Conservation (phyloP, 306 rosid genomes). For the Pueraria montana region DNA sequence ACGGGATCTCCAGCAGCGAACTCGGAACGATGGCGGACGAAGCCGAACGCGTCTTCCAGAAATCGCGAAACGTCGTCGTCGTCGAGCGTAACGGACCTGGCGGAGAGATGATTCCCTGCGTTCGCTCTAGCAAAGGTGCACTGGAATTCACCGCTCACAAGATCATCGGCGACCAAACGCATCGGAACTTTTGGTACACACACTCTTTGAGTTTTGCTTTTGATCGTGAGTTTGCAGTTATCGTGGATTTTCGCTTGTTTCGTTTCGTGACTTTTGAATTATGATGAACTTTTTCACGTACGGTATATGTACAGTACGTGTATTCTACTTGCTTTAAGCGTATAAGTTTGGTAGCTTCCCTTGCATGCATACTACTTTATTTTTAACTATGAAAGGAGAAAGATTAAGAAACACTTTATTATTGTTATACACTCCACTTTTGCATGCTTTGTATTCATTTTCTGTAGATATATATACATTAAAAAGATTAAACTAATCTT, state of each 20-base stretch:
- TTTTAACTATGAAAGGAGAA: too few relatives aligned
- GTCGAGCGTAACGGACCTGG: conserved; percentile 23
- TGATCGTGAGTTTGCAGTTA: too few relatives aligned
- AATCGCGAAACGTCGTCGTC: conserved; percentile 35
- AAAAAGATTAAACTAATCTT: background rate
- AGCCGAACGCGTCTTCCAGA: conserved; percentile 50
- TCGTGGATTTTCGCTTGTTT: background rate
- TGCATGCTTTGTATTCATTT: background rate
- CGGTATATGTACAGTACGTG: background rate
- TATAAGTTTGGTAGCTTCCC: too few relatives aligned
- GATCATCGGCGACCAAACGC: conserved; percentile 32
- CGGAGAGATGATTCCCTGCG: conserved; percentile 61
- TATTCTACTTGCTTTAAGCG: background rate
- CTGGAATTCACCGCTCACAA: conserved; percentile 44
- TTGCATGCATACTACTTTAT: too few relatives aligned
- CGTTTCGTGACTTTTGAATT: conserved; percentile 29
- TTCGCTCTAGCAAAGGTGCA: conserved; percentile 45
- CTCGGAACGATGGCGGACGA: conserved; percentile 53
- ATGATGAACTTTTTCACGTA: background rate
- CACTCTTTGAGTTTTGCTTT: background rate
- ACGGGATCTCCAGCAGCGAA: conserved; percentile 65
- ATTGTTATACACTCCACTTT: background rate
- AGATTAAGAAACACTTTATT: background rate
- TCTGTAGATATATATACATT: background rate
- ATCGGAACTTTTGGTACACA: conserved; percentile 63